Conservation (phyloP, 176 grass and related monocot species). For the Melocanna baccifera region DNA sequence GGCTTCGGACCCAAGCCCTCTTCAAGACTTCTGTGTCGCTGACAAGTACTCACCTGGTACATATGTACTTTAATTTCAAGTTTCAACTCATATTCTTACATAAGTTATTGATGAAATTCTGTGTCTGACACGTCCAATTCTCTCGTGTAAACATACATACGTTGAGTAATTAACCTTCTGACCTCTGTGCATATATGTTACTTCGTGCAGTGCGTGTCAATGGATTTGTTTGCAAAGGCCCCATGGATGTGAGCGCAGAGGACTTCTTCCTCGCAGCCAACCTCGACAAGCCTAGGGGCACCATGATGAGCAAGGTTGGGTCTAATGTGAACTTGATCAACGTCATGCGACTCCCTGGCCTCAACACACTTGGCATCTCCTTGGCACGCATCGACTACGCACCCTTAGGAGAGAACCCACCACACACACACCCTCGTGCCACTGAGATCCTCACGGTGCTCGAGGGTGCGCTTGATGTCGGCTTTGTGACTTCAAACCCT, state of each 20-base stretch:
- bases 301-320: background rate
- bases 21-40: slow-evolving; percentile 25
- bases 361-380: background rate
- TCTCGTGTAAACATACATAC: no score
- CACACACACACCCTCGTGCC: slow-evolving; percentile 15
- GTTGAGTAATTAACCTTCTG: no score
- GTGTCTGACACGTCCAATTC: no score
- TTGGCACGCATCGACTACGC: background rate
- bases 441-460: slow-evolving; percentile 24
- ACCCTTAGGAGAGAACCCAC: background rate
- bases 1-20: slow-evolving; percentile 12
- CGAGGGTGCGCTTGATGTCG: slow-evolving; percentile 14
- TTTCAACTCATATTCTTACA: no score
- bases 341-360: background rate
- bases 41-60: slow-evolving; percentile 8
- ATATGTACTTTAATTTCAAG: background rate
- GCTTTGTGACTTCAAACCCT: slow-evolving; percentile 23
- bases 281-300: background rate
- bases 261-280: background rate
- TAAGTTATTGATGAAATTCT: no score
- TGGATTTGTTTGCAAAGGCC: background rate
- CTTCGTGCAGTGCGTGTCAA: background rate
- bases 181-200: no score
- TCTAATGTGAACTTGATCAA: background rate
- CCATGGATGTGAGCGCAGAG: background rate